Percentiles rank a stretch among this genome's conserved stretches.
Evolutionary conservation across 345 rosid genomes (phyloP).

Genomic region (Hibiscus mutabilis): DNA sequence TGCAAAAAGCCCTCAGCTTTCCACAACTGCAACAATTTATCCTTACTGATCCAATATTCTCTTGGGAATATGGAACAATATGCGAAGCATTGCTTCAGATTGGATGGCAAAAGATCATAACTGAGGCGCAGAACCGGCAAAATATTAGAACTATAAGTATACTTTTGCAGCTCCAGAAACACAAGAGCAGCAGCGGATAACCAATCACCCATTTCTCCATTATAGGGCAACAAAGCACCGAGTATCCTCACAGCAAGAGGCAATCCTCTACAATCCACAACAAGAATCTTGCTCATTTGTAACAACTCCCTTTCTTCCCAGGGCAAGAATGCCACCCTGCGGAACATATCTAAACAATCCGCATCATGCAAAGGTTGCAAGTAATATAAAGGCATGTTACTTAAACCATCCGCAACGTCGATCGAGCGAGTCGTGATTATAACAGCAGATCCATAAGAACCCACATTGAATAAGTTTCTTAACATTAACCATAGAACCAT

Average conservation of each 20-base stretch:
- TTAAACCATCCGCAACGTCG: constrained; percentile 4
- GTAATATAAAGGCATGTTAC: not conserved
- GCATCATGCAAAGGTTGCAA: constrained; percentile 8
- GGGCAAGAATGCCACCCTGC: not conserved
- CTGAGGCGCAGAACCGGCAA: constrained; percentile 16
- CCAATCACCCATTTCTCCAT: constrained; percentile 8
- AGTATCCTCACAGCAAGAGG: constrained; percentile 18
- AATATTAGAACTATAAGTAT: not conserved
- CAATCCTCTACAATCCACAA: constrained; percentile 14
- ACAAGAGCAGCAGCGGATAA: not conserved
- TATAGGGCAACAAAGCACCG: constrained; percentile 5
- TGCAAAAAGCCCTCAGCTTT: constrained; percentile 20
- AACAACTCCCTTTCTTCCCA: not conserved
- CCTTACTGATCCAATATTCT: constrained; percentile 14
- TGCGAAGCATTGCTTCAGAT: constrained; percentile 19
- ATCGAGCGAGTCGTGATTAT: constrained; percentile 14
- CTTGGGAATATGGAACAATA: constrained; percentile 21
- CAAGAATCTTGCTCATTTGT: constrained; percentile 6
- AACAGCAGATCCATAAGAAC: constrained; percentile 9
- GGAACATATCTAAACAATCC: constrained; percentile 18
- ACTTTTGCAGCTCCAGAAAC: constrained; percentile 8
- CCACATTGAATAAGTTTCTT: not conserved
- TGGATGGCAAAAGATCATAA: constrained; percentile 18
- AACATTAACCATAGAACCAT: not conserved
- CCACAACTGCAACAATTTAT: constrained; percentile 23